A percentile compares a stretch with the other conserved stretches of the same genome.
These are phyloP conservation scores for Glycyrrhiza uralensis DNA, from an alignment of 306 rosid species.

Conservation along the genomic window DNA sequence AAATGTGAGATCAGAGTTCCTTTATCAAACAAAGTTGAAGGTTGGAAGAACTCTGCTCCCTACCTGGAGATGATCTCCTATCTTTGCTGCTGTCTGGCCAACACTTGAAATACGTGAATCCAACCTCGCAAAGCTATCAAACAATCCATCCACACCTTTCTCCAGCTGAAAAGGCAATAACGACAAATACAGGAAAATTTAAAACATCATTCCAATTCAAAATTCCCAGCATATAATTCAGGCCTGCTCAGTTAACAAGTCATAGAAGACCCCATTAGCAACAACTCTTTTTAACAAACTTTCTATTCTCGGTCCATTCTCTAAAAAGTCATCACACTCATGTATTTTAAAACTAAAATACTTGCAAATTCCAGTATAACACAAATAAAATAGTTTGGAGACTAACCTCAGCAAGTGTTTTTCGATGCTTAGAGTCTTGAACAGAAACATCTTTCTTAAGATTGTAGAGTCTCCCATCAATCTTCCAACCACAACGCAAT, in stretches of 20 bases:
- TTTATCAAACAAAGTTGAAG: constrained; percentile 17
- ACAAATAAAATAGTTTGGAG: background rate
- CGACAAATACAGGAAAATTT: background rate
- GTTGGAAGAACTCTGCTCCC: constrained; percentile 28
- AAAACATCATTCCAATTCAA: constrained; percentile 11
- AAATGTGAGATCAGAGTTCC: constrained; percentile 10
- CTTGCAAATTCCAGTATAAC: background rate
- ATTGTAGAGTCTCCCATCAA: constrained; percentile 79
- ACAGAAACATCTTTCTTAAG: constrained; percentile 87
- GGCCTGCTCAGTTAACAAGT: background rate
- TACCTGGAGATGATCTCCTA: constrained; percentile 99
- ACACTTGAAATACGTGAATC: constrained; percentile 99
- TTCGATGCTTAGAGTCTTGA: constrained; percentile 93
- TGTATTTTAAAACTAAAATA: too few species aligned
- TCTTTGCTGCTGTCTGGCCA: constrained; percentile 99
- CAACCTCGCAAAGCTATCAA: constrained; percentile 93
- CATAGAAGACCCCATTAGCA: background rate
- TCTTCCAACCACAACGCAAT: constrained; percentile 43
- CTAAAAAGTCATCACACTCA: background rate
- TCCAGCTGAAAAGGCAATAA: constrained; percentile 65
- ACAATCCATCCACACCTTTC: constrained; percentile 98
- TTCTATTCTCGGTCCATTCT: background rate
- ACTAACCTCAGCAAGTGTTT: constrained; percentile 89
- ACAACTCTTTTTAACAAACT: background rate
- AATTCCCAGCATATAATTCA: background rate